These are phyloP conservation scores for Plantago ovata DNA, from an alignment of 257 asterid species.

Conservation along the genomic window DNA sequence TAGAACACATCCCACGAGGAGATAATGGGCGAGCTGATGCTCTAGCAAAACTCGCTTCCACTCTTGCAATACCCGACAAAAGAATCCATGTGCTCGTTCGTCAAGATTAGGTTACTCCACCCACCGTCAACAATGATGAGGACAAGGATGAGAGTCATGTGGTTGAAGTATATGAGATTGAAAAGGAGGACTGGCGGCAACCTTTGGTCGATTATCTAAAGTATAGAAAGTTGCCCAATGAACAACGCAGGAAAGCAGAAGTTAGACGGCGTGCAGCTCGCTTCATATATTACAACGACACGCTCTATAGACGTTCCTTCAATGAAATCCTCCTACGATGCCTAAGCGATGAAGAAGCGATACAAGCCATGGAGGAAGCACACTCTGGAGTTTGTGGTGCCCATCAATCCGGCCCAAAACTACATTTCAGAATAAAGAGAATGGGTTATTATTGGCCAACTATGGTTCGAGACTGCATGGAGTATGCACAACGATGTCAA, in stretches of 20 bases:
- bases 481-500: too few species aligned
- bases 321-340: too few species aligned
- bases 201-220: background rate
- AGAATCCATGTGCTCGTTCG: background rate
- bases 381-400: too few species aligned
- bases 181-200: background rate
- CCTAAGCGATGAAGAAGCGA: too few species aligned
- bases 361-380: too few species aligned
- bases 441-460: background rate
- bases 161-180: background rate
- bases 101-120: background rate
- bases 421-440: background rate
- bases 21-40: background rate
- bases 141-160: background rate
- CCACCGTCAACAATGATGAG: background rate
- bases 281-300: constrained; percentile 5
- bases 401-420: too few species aligned
- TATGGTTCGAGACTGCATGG: background rate
- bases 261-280: background rate
- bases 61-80: background rate
- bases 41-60: background rate
- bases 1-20: background rate
- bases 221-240: background rate
- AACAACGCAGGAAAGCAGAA: background rate
- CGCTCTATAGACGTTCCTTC: too few species aligned